phyloP scores from a whole-genome alignment of 108 stramenopile genomes.

The Bacterosira constricta region DNA sequence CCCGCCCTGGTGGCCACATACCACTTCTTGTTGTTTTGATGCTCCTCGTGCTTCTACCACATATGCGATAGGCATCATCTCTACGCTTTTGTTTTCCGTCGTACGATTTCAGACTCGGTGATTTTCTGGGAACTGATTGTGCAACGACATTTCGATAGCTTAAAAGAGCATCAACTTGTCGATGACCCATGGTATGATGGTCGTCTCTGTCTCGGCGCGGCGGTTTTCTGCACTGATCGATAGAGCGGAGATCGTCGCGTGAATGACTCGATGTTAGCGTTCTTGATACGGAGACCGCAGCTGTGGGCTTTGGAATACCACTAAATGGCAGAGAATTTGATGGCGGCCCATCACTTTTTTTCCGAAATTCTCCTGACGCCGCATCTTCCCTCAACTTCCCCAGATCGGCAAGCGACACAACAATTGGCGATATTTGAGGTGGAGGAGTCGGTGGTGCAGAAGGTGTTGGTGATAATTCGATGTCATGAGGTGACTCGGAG shows the following conservation, averaged over 20 bases:
- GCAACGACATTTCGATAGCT: constrained; percentile 55
- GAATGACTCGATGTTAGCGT: constrained; percentile 50
- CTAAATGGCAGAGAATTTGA: constrained; percentile 1
- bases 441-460: constrained; percentile 69
- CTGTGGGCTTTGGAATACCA: constrained; percentile 51
- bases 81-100: constrained; percentile 44
- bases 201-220: constrained; percentile 21
- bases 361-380: constrained; percentile 13
- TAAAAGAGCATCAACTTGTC: constrained; percentile 41
- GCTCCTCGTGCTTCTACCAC: constrained; percentile 27
- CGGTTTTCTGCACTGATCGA: constrained; percentile 30
- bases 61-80: constrained; percentile 12
- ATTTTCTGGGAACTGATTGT: constrained; percentile 27
- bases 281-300: neutral
- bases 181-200: constrained; percentile 34
- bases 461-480: constrained; percentile 52
- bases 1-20: constrained; percentile 9
- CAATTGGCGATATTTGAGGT: constrained; percentile 72
- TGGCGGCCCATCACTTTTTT: constrained; percentile 1
- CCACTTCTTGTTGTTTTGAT: constrained; percentile 18
- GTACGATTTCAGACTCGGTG: constrained; percentile 20
- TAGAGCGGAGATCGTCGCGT: constrained; percentile 60
- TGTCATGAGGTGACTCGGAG: constrained; percentile 5
- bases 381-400: constrained; percentile 42
- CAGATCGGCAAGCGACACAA: constrained; percentile 74